Percentiles rank a stretch among this genome's conserved stretches.
Evolutionary conservation across 805 yeast genomes (phyloP).

Genomic region (Wickerhamomyces hampshirensis): DNA sequence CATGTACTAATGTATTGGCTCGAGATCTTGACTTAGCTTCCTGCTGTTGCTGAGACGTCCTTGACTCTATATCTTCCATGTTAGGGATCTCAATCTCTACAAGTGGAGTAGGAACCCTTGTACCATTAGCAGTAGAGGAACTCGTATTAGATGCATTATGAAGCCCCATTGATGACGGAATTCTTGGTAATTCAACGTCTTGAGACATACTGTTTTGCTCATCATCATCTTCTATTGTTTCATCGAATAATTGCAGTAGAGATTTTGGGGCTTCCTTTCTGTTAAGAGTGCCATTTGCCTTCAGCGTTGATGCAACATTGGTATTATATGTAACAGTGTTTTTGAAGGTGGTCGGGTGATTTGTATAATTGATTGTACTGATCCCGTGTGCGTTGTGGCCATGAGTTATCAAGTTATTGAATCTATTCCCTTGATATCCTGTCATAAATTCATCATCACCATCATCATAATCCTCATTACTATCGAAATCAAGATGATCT

Average conservation of each 20-base stretch:
- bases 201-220: not conserved
- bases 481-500: conserved; percentile 21
- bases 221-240: conserved; percentile 30
- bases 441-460: conserved; percentile 27
- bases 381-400: conserved; percentile 4
- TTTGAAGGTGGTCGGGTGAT: conserved; percentile 22
- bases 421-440: conserved; percentile 18
- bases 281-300: conserved; percentile 24
- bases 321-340: conserved; percentile 27
- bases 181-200: conserved; percentile 18
- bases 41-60: conserved; percentile 19
- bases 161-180: conserved; percentile 17
- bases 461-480: conserved; percentile 22
- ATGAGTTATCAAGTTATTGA: conserved; percentile 4
- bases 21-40: conserved; percentile 23
- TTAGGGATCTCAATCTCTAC: conserved; percentile 67
- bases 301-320: conserved; percentile 22
- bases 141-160: conserved; percentile 12
- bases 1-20: conserved; percentile 25
- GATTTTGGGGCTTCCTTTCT: conserved; percentile 66
- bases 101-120: conserved; percentile 49
- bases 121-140: conserved; percentile 8
- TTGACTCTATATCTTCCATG: conserved; percentile 40
- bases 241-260: conserved; percentile 64
- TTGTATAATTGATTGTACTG: conserved; percentile 18